These are phyloP conservation scores for Panicum hallii DNA, from an alignment of 202 grass and related monocot species.

Conservation along the genomic window DNA sequence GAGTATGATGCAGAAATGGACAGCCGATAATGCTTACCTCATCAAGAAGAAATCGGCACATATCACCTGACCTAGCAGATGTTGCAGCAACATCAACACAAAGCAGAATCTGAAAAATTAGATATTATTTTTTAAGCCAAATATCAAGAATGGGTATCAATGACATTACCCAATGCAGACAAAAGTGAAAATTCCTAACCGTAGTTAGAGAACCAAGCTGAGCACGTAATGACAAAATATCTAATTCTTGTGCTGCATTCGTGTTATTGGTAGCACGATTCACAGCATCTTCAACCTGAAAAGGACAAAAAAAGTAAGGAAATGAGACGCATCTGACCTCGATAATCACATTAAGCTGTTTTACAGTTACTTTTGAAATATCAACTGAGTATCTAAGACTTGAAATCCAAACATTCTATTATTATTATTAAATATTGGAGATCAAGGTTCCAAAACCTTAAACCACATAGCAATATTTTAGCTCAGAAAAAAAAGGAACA, in stretches of 20 bases:
- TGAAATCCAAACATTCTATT: not conserved
- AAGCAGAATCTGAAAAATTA: constrained; percentile 78
- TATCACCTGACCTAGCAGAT: constrained; percentile 76
- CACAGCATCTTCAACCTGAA: constrained; percentile 79
- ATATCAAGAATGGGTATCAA: constrained; percentile 30
- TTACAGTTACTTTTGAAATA: constrained; percentile 23
- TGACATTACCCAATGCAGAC: constrained; percentile 41
- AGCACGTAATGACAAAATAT: constrained; percentile 75
- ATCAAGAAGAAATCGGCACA: constrained; percentile 85
- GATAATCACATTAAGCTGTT: constrained; percentile 17
- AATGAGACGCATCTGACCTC: constrained; percentile 4
- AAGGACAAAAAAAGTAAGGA: constrained; percentile 17
- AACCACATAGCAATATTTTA: not conserved
- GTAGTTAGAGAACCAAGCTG: constrained; percentile 86
- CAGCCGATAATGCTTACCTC: constrained; percentile 51
- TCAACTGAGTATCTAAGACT: not conserved
- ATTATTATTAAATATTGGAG: not conserved
- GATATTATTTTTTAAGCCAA: constrained; percentile 40
- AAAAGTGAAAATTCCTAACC: constrained; percentile 49
- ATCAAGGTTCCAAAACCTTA: not conserved
- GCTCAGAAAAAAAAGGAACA: not conserved
- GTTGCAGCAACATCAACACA: constrained; percentile 89
- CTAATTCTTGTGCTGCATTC: constrained; percentile 62
- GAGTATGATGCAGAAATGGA: constrained; percentile 27
- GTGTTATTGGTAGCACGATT: constrained; percentile 61